A percentile compares a stretch with the other conserved stretches of the same genome.
phyloP scores from a whole-genome alignment of 768 basidiomycete species.

The Kwoniella shandongensis region DNA sequence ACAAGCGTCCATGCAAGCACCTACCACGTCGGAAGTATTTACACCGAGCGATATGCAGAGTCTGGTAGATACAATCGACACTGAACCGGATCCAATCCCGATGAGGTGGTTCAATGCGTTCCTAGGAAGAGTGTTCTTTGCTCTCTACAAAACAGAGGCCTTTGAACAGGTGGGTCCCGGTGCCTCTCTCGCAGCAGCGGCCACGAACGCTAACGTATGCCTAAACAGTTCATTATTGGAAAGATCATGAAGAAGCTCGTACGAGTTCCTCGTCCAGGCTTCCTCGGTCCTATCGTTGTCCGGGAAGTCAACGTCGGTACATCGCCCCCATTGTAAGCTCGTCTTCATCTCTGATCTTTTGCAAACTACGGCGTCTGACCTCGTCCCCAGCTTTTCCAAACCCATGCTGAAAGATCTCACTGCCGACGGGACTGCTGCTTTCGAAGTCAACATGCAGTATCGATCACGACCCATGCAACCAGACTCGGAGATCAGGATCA shows the following conservation, averaged over 20 bases:
- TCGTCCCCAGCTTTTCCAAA: conserved; percentile 70
- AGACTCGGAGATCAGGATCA: conserved; percentile 84
- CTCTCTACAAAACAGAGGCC: conserved; percentile 76
- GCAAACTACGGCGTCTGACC: not conserved
- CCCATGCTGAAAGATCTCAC: conserved; percentile 98
- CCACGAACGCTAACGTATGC: not conserved
- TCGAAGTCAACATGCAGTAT: conserved; percentile 73
- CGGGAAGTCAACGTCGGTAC: conserved; percentile 86
- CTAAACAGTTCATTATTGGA: conserved; percentile 67
- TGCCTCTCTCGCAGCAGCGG: not conserved
- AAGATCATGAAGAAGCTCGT: conserved; percentile 90
- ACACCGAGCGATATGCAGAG: conserved; percentile 73
- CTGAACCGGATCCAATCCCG: conserved; percentile 91
- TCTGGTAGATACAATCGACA: conserved; percentile 80
- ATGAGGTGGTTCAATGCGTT: conserved; percentile 97
- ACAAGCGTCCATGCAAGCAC: conserved; percentile 58
- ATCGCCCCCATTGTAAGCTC: conserved; percentile 62
- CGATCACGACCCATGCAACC: conserved; percentile 56
- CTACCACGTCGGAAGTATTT: conserved; percentile 64
- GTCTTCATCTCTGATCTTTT: not conserved
- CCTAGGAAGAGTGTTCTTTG: conserved; percentile 87
- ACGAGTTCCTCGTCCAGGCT: conserved; percentile 83
- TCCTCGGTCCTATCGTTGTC: conserved; percentile 80
- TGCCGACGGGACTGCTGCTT: conserved; percentile 83
- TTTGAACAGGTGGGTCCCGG: conserved; percentile 62